Evolutionary conservation across 129 eudicot species (phyloP).

Genomic region (Flaveria linearis): DNA sequence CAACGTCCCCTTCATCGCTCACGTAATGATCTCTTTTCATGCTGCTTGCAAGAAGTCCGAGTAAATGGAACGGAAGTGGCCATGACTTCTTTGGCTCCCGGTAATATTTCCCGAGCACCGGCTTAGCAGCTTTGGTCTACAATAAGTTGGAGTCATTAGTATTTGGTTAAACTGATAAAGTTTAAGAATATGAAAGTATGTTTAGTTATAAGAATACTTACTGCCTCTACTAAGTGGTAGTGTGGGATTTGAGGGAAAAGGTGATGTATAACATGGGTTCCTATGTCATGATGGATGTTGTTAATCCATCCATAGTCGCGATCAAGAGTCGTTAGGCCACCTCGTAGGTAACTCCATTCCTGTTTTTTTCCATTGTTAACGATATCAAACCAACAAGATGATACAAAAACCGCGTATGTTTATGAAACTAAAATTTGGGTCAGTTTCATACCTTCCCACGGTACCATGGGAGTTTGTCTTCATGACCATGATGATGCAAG

Average conservation of each 20-base stretch:
- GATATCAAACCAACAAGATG: neutral
- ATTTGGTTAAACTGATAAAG: neutral
- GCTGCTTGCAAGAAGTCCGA: slow-evolving; percentile 62
- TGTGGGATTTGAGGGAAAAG: slow-evolving; percentile 99
- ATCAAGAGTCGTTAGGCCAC: slow-evolving; percentile 92
- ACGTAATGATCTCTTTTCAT: slow-evolving; percentile 81
- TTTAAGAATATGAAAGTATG: neutral
- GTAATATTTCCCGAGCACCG: slow-evolving; percentile 79
- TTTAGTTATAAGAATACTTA: slow-evolving; percentile 28
- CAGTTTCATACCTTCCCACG: slow-evolving; percentile 71
- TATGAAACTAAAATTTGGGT: slow-evolving; percentile 6
- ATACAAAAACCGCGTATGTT: neutral
- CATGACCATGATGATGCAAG: slow-evolving; percentile 93
- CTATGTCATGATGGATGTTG: slow-evolving; percentile 96
- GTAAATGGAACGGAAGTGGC: slow-evolving; percentile 65
- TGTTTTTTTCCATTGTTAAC: slow-evolving; percentile 28
- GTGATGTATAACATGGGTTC: slow-evolving; percentile 95
- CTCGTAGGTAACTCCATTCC: slow-evolving; percentile 98
- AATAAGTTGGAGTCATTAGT: slow-evolving; percentile 2
- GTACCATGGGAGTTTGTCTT: slow-evolving; percentile 91
- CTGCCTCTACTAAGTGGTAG: slow-evolving; percentile 92
- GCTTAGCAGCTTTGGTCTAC: slow-evolving; percentile 84
- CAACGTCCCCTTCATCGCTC: slow-evolving; percentile 82
- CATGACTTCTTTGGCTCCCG: slow-evolving; percentile 63
- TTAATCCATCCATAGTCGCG: slow-evolving; percentile 98